A percentile compares a stretch with the other conserved stretches of the same genome.
Conservation (phyloP, 371 early-diverging fungal species). For the Apophysomyces ossiformis region DNA sequence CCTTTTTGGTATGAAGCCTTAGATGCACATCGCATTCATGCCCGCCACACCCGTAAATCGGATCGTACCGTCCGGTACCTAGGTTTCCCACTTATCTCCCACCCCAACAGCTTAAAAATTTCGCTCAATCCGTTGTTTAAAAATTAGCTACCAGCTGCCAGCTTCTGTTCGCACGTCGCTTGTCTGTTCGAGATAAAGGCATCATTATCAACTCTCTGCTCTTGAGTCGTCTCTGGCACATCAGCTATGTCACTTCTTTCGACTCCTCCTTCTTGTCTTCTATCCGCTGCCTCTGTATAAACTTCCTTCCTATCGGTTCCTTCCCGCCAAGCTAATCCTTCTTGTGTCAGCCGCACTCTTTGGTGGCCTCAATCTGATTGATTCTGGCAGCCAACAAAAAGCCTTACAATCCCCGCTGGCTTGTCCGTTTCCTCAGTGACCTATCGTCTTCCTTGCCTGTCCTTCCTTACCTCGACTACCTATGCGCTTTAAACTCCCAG, state of each 20-base stretch:
- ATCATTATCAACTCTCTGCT: not conserved
- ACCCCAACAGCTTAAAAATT: not conserved
- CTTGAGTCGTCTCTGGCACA: not conserved
- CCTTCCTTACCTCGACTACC: not conserved
- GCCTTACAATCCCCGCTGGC: slow-evolving; percentile 7
- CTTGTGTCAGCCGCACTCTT: not conserved
- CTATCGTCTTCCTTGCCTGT: not conserved
- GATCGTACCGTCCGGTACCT: not conserved
- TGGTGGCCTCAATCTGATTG: not conserved
- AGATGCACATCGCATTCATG: not conserved
- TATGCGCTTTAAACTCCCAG: not conserved
- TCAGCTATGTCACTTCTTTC: not conserved
- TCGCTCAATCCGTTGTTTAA: not conserved
- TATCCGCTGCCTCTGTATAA: not conserved
- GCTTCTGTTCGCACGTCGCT: not conserved
- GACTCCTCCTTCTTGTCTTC: not conserved
- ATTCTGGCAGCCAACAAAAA: not conserved
- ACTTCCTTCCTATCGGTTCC: not conserved
- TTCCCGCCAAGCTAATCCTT: not conserved
- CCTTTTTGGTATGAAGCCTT: not conserved
- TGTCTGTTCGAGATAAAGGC: not conserved
- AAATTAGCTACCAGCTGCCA: not conserved
- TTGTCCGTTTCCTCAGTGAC: not conserved
- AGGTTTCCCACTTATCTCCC: not conserved
- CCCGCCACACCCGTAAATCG: not conserved